Evolutionary conservation across 1,284 basidiomycete genomes (phyloP), one percentile per base, ranked within the genome.

Genomic region (Marasmius sp.): DNA sequence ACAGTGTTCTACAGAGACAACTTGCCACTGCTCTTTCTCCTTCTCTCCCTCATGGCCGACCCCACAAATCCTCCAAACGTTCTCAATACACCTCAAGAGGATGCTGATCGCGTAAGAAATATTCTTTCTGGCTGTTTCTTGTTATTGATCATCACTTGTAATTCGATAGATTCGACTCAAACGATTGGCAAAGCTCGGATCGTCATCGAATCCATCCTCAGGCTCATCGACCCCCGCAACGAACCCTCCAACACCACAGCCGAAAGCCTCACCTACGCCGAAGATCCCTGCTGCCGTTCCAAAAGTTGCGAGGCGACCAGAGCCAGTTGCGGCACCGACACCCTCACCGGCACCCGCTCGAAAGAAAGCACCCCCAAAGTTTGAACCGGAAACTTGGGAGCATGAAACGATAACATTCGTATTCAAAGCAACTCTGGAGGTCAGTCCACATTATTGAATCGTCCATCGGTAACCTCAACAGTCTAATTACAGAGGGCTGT

Each of bases 381-480:
- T 93, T 41, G 84, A 93, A 71, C 68, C 85, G 10, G 72, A 74
- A 10, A 65, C 75, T 37, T 97, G 95, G 95, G 91, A 93, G 76
- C 79, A 89, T 61, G 84, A 87, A 43, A 86, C 84, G 11, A 80
- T 95, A 14, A 81, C 82, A 0, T 76, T 77, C 38, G 81, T 95
- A 49, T 83, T 97, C 70, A 87, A 88, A 64, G 87, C 93, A 6
- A 96, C 95, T 0, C 78, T 98, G 39, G 85, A 87, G 66, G 94
- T 94, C 71, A 66, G 86, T 79, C 6, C 16, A 38, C n/a, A 50
- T 57, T 47, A 7, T 10, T 41, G 3, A 62, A 36, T 62, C 16
- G 27, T 51, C 33, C 10, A 59, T n/a, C 16, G 51, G 34, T 18
- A 33, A 47, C 1, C 51, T 54, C 11, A 54, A 33, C 14, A 37